phyloP scores from a whole-genome alignment of 768 basidiomycete genomes.

The Trametes punicea region DNA sequence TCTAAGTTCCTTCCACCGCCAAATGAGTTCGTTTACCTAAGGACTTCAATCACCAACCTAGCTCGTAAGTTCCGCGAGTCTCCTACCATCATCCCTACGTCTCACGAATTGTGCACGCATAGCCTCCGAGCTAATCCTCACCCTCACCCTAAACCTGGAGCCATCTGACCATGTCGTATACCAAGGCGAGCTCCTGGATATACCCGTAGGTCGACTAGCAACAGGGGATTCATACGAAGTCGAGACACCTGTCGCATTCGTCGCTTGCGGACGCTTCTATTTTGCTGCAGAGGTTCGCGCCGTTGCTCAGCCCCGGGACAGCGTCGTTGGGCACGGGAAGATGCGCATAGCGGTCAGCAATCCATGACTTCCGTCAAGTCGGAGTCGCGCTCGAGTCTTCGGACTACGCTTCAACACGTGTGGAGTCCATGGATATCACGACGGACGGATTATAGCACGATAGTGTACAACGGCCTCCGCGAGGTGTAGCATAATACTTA shows the following conservation, averaged over 20 bases:
- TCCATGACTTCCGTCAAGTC: not conserved
- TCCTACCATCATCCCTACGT: not conserved
- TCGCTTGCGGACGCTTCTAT: slow-evolving; percentile 64
- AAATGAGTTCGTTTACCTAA: slow-evolving; percentile 64
- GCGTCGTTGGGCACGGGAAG: slow-evolving; percentile 17
- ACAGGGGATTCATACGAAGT: slow-evolving; percentile 49
- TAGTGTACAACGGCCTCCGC: slow-evolving; percentile 22
- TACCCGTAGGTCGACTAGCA: slow-evolving; percentile 62
- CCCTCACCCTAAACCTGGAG: slow-evolving; percentile 50
- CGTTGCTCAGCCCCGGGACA: slow-evolving; percentile 18
- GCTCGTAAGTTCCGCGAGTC: slow-evolving; percentile 48
- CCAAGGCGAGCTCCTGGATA: slow-evolving; percentile 62
- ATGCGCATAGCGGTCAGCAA: slow-evolving; percentile 15
- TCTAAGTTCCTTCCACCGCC: slow-evolving; percentile 50
- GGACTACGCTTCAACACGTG: not conserved
- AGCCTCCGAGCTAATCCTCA: slow-evolving; percentile 54
- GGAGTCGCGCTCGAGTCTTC: not conserved
- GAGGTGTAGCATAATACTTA: slow-evolving; percentile 20
- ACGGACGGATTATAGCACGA: slow-evolving; percentile 16
- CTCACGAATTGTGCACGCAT: not conserved
- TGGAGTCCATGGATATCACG: slow-evolving; percentile 10
- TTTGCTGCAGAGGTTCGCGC: slow-evolving; percentile 37
- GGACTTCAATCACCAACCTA: slow-evolving; percentile 57
- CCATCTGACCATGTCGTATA: slow-evolving; percentile 64
- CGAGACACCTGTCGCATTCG: slow-evolving; percentile 65